Base-by-base conservation (phyloP, 192 early-diverging fungal genomes). In the Coemansia erecta region DNA sequence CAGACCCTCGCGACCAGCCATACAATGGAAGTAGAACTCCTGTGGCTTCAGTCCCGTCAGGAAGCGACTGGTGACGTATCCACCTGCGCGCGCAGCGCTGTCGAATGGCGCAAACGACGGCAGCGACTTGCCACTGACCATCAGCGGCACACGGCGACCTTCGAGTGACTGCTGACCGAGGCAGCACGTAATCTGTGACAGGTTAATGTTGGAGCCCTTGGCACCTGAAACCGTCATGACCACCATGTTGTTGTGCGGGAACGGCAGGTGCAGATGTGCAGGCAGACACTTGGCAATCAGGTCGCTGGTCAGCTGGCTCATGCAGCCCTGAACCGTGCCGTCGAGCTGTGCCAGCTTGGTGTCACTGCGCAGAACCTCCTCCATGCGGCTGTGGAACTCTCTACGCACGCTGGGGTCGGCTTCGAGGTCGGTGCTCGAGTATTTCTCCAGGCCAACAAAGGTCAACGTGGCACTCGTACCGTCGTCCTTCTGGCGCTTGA, bases 1-100 rank as follows among this genome's bases (percentile, higher is more conserved):
- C n/a, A 99, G 82, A 59, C 97, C 97, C 84, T 99, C 97, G 78
- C 97, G 91, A 67, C 97, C 97, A 58, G 95, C 96, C 97, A 99
- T 99, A 66, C 94, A 90, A 77, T 93, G 90, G 83, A 90, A 92
- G 74, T 88, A 90, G 73, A 85, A 90, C 71, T 90, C 89, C 58
- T 97, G 94, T 39, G 98, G 96, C 66, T 89, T 90, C 57, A 99
- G 93, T 18, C 98, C 98, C 12, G 94, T 98, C 86, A 99, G 90
- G 87, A 97, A 99, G 61, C 95, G 92, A 52, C 91, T 94, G 35
- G 91, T 85, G 64, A 99, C 92, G 55, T 86, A 99, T n/a, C 98
- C 98, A 73, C 96, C 95, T 24, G 95, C 92, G 62, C 92, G 85
- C 8, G 94, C 91, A 39, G 86, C 83, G 8, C 90, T 86, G 66